A percentile compares a stretch with the other conserved stretches of the same genome.
These are phyloP conservation scores for Verticillium isaacii DNA, from an alignment of 2,329 filamentous ascomycete genomes.

Conservation along the genomic window DNA sequence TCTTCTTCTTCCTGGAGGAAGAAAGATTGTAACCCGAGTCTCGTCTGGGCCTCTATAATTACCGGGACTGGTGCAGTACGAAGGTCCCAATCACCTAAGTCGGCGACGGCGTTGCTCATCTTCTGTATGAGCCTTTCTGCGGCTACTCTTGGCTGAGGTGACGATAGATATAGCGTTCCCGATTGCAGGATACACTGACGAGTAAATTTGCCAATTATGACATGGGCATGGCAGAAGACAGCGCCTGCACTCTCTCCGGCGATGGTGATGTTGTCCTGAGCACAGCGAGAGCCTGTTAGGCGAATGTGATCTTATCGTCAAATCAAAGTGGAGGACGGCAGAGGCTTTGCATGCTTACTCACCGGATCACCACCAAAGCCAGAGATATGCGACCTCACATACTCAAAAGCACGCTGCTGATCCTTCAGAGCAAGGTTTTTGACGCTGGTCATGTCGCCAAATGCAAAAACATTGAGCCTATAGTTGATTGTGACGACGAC, in stretches of 20 bases:
- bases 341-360: not conserved
- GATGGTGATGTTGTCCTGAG: slow-evolving; percentile 32
- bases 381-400: slow-evolving; percentile 18
- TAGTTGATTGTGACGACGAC: slow-evolving; percentile 17
- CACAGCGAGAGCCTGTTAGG: too few species aligned
- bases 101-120: not conserved
- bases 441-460: slow-evolving; percentile 31
- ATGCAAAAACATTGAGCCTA: slow-evolving; percentile 27
- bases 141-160: slow-evolving; percentile 25
- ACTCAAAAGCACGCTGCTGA: slow-evolving; percentile 27
- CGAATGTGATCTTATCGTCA: too few species aligned
- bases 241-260: slow-evolving; percentile 41
- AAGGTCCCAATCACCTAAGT: slow-evolving; percentile 8
- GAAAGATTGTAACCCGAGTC: slow-evolving; percentile 32
- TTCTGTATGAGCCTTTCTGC: not conserved
- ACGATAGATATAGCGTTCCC: slow-evolving; percentile 35
- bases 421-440: slow-evolving; percentile 29
- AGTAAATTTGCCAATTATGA: slow-evolving; percentile 24
- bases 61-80: slow-evolving; percentile 19
- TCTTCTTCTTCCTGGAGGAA: slow-evolving; percentile 33
- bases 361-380: slow-evolving; percentile 23
- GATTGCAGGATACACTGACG: slow-evolving; percentile 32
- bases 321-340: too few species aligned
- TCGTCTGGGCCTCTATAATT: slow-evolving; percentile 27
- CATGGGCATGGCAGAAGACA: slow-evolving; percentile 37